These are phyloP conservation scores for Termitomyces sp. DNA, from an alignment of 768 basidiomycete species.

Conservation along the genomic window DNA sequence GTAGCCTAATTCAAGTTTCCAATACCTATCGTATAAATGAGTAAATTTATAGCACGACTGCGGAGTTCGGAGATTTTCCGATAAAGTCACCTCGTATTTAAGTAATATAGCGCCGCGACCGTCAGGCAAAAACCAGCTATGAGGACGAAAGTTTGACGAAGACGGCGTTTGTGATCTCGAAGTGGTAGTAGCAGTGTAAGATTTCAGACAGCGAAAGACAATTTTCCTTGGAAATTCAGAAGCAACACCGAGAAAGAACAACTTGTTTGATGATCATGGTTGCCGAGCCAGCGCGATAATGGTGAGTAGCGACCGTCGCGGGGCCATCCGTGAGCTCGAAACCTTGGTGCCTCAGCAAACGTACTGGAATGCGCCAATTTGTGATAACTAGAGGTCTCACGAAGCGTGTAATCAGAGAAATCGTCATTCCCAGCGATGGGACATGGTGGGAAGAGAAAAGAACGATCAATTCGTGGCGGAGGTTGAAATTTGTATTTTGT, in stretches of 20 bases:
- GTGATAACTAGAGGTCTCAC: not conserved
- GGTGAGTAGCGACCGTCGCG: not conserved
- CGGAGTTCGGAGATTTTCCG: not conserved
- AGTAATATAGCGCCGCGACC: not conserved
- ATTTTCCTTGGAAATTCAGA: not conserved
- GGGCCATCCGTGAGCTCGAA: not conserved
- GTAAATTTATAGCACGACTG: not conserved
- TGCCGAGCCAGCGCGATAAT: not conserved
- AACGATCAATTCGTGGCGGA: not conserved
- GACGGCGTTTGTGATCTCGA: not conserved
- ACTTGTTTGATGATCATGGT: not conserved
- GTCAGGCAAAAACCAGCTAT: not conserved
- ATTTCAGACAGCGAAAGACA: not conserved
- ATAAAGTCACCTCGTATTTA: not conserved
- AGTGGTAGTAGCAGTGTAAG: not conserved
- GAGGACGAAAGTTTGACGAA: not conserved
- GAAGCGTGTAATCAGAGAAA: not conserved
- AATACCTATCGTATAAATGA: not conserved
- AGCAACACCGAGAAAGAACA: not conserved
- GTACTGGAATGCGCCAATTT: not conserved
- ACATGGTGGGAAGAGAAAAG: conserved; percentile 10
- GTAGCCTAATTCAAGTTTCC: not conserved
- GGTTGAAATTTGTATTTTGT: conserved; percentile 1
- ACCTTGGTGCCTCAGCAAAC: not conserved
- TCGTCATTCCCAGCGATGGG: conserved; percentile 10